Percentiles rank a stretch among this genome's conserved stretches.
phyloP scores from a whole-genome alignment of 257 asterid genomes.

The Solanum piurae region DNA sequence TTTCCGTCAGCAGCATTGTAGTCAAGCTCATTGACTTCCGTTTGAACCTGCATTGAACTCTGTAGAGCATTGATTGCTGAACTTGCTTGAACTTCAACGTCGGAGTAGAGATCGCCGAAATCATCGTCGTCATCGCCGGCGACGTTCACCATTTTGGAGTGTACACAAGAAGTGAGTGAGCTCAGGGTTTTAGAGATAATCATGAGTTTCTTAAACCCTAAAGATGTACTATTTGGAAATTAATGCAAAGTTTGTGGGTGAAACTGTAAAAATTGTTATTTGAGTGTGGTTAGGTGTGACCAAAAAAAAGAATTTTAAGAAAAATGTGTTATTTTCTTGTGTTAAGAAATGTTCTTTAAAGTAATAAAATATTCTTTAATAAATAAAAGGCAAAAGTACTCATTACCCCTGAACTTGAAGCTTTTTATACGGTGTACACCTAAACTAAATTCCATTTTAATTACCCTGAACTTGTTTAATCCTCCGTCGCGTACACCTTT shows the following conservation, averaged over 20 bases:
- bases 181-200: background rate
- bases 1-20: slow-evolving; percentile 1
- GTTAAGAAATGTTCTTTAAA: background rate
- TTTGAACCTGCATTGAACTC: slow-evolving; percentile 7
- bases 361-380: background rate
- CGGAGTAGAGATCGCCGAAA: slow-evolving; percentile 53
- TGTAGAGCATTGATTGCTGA: slow-evolving; percentile 34
- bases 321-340: background rate
- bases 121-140: slow-evolving; percentile 24
- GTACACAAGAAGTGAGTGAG: background rate
- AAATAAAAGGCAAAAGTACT: background rate
- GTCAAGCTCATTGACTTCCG: background rate
- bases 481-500: too few relatives aligned
- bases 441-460: too few relatives aligned
- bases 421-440: too few relatives aligned
- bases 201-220: slow-evolving; percentile 14
- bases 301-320: background rate
- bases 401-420: too few relatives aligned
- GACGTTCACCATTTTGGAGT: slow-evolving; percentile 21
- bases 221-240: background rate
- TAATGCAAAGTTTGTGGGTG: background rate
- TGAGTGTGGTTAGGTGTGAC: background rate
- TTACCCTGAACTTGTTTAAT: too few relatives aligned
- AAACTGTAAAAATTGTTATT: background rate
- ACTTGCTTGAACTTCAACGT: slow-evolving; percentile 45